phyloP scores from a whole-genome alignment of 179 eudicot species.

The Patellifolia procumbens region DNA sequence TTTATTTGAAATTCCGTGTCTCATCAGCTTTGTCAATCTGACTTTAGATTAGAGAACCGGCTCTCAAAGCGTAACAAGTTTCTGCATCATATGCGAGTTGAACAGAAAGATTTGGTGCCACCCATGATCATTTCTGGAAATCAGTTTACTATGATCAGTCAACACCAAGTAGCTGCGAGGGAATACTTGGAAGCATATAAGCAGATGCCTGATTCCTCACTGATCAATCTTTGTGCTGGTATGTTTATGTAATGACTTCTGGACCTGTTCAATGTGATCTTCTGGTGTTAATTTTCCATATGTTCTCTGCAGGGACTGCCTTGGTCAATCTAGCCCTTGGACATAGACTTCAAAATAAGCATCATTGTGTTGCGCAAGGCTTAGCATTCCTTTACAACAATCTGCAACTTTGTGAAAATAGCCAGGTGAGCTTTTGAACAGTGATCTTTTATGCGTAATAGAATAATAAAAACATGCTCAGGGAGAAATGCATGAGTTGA shows the following conservation, averaged over 20 bases:
- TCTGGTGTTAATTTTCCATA: not conserved
- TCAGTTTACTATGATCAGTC: conserved; percentile 69
- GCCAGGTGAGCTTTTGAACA: conserved; percentile 48
- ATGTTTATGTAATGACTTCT: conserved; percentile 18
- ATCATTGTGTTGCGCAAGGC: conserved; percentile 80
- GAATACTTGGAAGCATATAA: conserved; percentile 88
- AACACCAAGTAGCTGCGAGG: conserved; percentile 90
- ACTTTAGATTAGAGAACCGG: conserved; percentile 42
- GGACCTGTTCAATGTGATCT: not conserved
- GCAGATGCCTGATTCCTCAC: conserved; percentile 71
- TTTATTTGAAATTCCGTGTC: not conserved
- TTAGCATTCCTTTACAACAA: conserved; percentile 73
- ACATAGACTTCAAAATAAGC: conserved; percentile 77
- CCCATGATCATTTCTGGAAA: conserved; percentile 75
- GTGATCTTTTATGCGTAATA: not conserved
- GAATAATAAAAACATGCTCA: not conserved
- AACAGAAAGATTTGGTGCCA: conserved; percentile 64
- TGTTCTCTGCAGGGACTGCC: conserved; percentile 54
- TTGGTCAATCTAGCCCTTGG: conserved; percentile 78
- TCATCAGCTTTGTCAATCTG: conserved; percentile 15
- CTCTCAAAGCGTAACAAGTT: conserved; percentile 58
- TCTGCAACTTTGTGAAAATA: conserved; percentile 53
- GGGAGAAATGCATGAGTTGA: not conserved
- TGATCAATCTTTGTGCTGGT: conserved; percentile 89
- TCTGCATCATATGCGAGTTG: conserved; percentile 51